These are phyloP conservation scores for Rhinocladiella mackenziei DNA, from an alignment of 2,329 filamentous ascomycete species.

Conservation along the genomic window DNA sequence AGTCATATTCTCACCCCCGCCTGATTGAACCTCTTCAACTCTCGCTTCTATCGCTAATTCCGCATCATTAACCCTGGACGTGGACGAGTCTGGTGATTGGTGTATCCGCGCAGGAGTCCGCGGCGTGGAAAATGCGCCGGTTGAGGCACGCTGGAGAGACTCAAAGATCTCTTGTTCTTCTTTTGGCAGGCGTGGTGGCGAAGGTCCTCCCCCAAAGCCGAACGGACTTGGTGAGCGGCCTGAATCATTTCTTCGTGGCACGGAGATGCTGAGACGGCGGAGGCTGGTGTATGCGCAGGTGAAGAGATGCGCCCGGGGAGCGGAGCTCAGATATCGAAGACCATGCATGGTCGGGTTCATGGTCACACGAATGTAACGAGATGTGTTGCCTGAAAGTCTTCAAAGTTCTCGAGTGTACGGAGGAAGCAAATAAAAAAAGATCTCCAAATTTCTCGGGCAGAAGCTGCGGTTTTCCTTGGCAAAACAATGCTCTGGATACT, in stretches of 20 bases:
- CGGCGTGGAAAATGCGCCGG: slow-evolving; percentile 70
- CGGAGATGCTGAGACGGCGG: slow-evolving; percentile 1
- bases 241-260: background rate
- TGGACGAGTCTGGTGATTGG: slow-evolving; percentile 44
- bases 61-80: slow-evolving; percentile 21
- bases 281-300: background rate
- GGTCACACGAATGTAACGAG: too few species aligned
- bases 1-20: background rate
- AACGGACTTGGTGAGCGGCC: background rate
- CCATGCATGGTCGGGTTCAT: background rate
- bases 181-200: slow-evolving; percentile 81
- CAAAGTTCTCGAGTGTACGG: too few species aligned
- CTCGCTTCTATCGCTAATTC: slow-evolving; percentile 28
- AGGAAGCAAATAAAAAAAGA: too few species aligned
- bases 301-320: slow-evolving; percentile 12
- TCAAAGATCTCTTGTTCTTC: slow-evolving; percentile 90
- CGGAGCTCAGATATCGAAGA: slow-evolving; percentile 1
- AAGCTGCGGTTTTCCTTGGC: too few species aligned
- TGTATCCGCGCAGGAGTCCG: slow-evolving; percentile 44
- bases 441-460: too few species aligned
- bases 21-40: slow-evolving; percentile 12
- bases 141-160: slow-evolving; percentile 72
- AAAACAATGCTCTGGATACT: too few species aligned
- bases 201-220: slow-evolving; percentile 44
- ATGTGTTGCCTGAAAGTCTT: too few species aligned